Percentiles rank a stretch among this genome's conserved stretches.
These are phyloP conservation scores for Aeschynomene evenia DNA, from an alignment of 306 rosid species.

Conservation along the genomic window DNA sequence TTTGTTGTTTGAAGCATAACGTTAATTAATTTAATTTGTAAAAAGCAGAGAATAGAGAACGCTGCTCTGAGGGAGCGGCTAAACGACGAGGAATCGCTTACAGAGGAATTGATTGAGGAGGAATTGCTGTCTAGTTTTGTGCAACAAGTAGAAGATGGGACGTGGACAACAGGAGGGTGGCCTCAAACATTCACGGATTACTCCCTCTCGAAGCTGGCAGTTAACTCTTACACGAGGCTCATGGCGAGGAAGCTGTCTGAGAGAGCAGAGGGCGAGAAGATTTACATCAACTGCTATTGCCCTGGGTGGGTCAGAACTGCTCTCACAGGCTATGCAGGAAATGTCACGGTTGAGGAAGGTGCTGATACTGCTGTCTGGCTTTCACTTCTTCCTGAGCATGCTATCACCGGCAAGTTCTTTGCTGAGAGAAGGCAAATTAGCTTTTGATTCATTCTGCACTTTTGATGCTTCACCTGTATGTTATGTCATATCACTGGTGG, in stretches of 20 bases:
- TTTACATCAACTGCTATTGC: conserved; percentile 79
- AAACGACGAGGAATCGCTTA: conserved; percentile 48
- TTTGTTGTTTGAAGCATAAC: no score
- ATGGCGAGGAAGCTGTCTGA: conserved; percentile 64
- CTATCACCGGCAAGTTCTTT: conserved; percentile 72
- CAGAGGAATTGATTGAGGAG: conserved; percentile 65
- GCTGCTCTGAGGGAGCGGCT: conserved; percentile 57
- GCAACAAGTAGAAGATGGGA: conserved; percentile 78
- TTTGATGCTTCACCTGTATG: conserved; percentile 10
- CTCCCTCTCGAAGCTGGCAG: conserved; percentile 77
- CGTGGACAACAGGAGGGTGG: conserved; percentile 81
- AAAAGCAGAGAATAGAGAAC: conserved; percentile 82
- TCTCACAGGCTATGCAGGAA: conserved; percentile 82
- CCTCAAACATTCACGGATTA: conserved; percentile 71
- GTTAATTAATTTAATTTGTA: no score
- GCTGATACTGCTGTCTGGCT: conserved; percentile 98
- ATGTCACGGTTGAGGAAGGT: conserved; percentile 70
- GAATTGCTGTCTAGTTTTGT: conserved; percentile 50
- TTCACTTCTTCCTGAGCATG: conserved; percentile 84
- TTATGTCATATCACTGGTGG: neutral
- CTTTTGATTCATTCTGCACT: conserved; percentile 40
- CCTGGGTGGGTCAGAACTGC: conserved; percentile 98
- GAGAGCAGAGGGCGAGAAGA: conserved; percentile 64
- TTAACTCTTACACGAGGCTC: conserved; percentile 69
- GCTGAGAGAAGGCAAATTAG: conserved; percentile 86